Evolutionary conservation across 805 yeast species (phyloP), one percentile per base, ranked within the genome.

Genomic region (Hanseniaspora occidentalis): DNA sequence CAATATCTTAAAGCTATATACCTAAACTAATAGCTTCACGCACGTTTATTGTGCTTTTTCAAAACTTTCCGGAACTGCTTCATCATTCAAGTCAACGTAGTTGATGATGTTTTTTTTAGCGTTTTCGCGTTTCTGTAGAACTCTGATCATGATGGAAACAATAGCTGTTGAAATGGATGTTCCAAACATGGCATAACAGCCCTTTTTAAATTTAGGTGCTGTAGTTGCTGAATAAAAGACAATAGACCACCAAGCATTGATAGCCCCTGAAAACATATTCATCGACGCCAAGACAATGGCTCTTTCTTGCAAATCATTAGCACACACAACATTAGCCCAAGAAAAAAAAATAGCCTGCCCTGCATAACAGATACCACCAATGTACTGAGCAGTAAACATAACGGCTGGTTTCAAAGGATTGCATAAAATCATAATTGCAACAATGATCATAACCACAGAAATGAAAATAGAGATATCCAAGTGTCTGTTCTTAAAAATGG

Each of bases 161-260:
- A 70, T 19, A 1, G 61, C 65, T 39, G 73, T 64, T 1, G 65
- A 54, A 2, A 66, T 44, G 1, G 72, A 61, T 1, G 81, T 75
- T 3, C 70, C 73, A 41, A 75, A 51, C 69, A 76, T 67, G 0
- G 81, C 79, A 47, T 66, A 72, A 41, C 74, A 67, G 14, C 80
- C 81, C 36, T 66, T 67, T 39, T 55, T 59, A 45, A 69, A 74
- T 36, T 60, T 54, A 1, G 80, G 80, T 1, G 66, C 78, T 33
- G 66, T 64, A 4, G 66, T 56, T 1, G 79, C 78, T 20, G 67
- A 56, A 47, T 64, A 76, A 49, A 76, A 73, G 2, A 75, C 37
- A 14, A 76, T 44, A 1, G 74, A 64, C 78, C 79, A 75, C 80
- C 80, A 75, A 2, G 79, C 77, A 51, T 74, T 75, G 7, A 75